Percentiles rank a stretch among this genome's conserved stretches.
phyloP scores from a whole-genome alignment of 352 stramenopile species.

The Phytophthora melonis region DNA sequence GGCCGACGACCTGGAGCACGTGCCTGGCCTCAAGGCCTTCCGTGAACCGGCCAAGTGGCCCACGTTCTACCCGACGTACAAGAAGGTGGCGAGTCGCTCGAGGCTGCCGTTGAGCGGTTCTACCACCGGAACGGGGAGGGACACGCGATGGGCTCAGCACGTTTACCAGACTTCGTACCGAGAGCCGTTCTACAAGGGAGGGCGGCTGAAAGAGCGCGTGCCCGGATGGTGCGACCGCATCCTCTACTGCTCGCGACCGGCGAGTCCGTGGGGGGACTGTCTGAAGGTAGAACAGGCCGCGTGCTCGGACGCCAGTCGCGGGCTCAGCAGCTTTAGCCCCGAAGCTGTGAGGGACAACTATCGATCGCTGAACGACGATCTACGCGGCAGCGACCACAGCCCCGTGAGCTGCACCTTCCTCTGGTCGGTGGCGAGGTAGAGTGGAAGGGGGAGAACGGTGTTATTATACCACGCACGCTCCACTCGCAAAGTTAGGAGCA shows the following conservation, averaged over 20 bases:
- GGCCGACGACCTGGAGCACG: conserved; percentile 52
- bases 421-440: conserved; percentile 33
- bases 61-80: conserved; percentile 85
- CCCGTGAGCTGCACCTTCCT: conserved; percentile 70
- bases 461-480: neutral
- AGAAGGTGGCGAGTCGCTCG: conserved; percentile 60
- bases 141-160: conserved; percentile 57
- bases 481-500: neutral
- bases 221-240: conserved; percentile 82
- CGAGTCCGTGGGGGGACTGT: conserved; percentile 15
- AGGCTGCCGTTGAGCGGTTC: conserved; percentile 39
- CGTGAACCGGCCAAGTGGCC: conserved; percentile 68
- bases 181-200: conserved; percentile 82
- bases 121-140: conserved; percentile 27
- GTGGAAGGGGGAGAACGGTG: no score
- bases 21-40: conserved; percentile 53
- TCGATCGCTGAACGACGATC: conserved; percentile 62
- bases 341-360: conserved; percentile 61
- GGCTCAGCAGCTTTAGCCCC: conserved; percentile 20
- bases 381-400: conserved; percentile 73
- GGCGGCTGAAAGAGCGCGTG: conserved; percentile 65
- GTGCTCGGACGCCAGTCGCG: conserved; percentile 31
- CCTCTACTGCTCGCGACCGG: conserved; percentile 50
- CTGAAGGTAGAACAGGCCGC: conserved; percentile 52
- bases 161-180: conserved; percentile 67